Conservation (phyloP, 768 basidiomycete genomes). For the Mycena maculata region DNA sequence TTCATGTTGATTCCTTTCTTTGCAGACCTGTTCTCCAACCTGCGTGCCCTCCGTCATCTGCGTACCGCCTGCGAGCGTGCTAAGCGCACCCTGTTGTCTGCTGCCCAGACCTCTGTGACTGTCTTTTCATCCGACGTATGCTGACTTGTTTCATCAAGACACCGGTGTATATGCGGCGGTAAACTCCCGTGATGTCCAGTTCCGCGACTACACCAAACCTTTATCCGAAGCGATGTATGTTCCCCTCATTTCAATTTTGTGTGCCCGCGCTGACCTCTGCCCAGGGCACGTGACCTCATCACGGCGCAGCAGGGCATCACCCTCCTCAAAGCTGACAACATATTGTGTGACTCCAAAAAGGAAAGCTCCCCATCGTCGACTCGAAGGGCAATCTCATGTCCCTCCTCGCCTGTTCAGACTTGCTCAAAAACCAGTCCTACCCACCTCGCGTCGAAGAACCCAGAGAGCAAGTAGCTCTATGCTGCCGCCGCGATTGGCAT, state of each 20-base stretch:
- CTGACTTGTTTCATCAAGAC: conserved; percentile 62
- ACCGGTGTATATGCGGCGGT: conserved; percentile 86
- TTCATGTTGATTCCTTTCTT: neutral
- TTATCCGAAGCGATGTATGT: conserved; percentile 78
- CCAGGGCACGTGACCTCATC: conserved; percentile 81
- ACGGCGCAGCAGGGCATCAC: conserved; percentile 91
- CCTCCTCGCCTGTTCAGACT: conserved; percentile 95
- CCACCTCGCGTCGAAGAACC: conserved; percentile 94
- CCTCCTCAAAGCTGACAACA: conserved; percentile 89
- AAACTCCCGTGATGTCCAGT: conserved; percentile 95
- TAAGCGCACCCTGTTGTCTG: conserved; percentile 97
- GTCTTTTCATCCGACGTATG: conserved; percentile 18
- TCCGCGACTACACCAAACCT: conserved; percentile 73
- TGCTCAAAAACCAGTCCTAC: conserved; percentile 97
- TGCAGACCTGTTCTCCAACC: conserved; percentile 86
- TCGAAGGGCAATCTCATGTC: conserved; percentile 72
- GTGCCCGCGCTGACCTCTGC: neutral
- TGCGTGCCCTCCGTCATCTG: conserved; percentile 96
- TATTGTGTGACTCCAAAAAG: conserved; percentile 96
- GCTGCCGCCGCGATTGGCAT: conserved; percentile 97
- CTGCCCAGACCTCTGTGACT: conserved; percentile 75
- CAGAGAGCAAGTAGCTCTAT: conserved; percentile 93
- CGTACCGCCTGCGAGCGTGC: conserved; percentile 98
- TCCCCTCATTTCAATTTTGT: neutral
- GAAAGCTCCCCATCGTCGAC: conserved; percentile 92